Base-by-base conservation (phyloP, 805 yeast genomes). In the Tetrapisispora fleetii region DNA sequence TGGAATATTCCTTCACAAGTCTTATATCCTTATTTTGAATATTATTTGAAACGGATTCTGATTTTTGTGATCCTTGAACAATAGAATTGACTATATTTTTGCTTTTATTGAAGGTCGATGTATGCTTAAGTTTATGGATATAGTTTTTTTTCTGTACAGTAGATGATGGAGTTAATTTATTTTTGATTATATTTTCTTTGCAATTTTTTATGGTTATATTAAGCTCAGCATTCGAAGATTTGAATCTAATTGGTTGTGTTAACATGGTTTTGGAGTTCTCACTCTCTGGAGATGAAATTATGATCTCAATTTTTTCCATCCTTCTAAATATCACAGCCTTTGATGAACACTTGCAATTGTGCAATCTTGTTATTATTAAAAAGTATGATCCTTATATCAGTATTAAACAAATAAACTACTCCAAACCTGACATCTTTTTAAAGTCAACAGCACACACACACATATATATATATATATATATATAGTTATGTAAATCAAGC, bases 1-100 rank as follows among this genome's bases (percentile, higher is more conserved):
- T 74, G 38, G 84, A 89, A 67, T 91, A 91, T 67, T 91, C 99
- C 47, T 84, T 76, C 21, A 84, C 96, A 95, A 90, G 86, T 53
- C 83, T 65, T n/a, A 44, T 44, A 44, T 44, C 37, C 16, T 37
- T 27, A 9, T n/a, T 21, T 8, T 43, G 16, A 33, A 11, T 14
- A 33, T 9, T 16, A 5, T 19, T 30, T 8, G 17, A 32, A 32
- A 32, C 4, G 8, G 35, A 32, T 32, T 32, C 24, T 7, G 24
- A 21, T 37, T 13, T 18, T 39, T 10, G 18, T 17, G 13, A 6
- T 14, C 16, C 24, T 4, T 11, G 13, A 4, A 13, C 16, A 8
- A 39, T 24, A 14, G 27, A 14, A 24, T 18, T 24, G n/a, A 18
- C 4, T 9, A 24, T 2, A 16, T 22, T 18, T 27, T 4, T 39